Percentiles rank a stretch among this genome's conserved stretches.
Conservation (phyloP, 1,284 basidiomycete genomes). For the Pseudozyma sp. region DNA sequence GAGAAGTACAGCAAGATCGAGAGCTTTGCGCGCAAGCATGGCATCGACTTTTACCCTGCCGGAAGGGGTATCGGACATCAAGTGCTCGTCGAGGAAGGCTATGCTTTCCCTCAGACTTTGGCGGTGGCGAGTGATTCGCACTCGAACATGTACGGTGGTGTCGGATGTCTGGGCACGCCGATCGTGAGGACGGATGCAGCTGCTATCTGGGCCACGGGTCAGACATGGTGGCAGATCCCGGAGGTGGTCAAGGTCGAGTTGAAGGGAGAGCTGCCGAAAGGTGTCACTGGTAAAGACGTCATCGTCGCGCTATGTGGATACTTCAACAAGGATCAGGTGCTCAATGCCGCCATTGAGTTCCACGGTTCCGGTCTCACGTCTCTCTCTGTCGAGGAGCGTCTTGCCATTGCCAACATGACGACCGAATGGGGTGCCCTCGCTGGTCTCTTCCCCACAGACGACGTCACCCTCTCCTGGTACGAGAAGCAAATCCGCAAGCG, state of each 20-base stretch:
- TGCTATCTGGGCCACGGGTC: constrained; percentile 97
- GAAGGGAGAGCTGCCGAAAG: constrained; percentile 81
- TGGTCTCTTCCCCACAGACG: constrained; percentile 94
- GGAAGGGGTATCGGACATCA: constrained; percentile 89
- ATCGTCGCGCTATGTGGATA: constrained; percentile 96
- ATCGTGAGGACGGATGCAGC: constrained; percentile 84
- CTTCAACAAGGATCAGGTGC: constrained; percentile 96
- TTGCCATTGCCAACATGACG: constrained; percentile 91
- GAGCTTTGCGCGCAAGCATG: constrained; percentile 85
- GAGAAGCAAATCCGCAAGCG: constrained; percentile 80
- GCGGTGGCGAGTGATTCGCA: constrained; percentile 91
- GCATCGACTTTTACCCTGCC: constrained; percentile 95
- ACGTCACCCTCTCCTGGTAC: constrained; percentile 87
- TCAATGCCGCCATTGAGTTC: constrained; percentile 99
- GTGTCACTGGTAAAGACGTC: constrained; percentile 97
- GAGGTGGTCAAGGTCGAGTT: constrained; percentile 95
- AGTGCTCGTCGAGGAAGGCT: constrained; percentile 67
- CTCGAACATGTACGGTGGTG: constrained; percentile 98
- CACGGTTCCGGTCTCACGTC: constrained; percentile 87
- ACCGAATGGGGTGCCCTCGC: constrained; percentile 99
- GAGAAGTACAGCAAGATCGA: constrained; percentile 94
- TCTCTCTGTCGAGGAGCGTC: constrained; percentile 87
- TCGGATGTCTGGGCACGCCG: constrained; percentile 95
- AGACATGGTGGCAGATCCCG: constrained; percentile 99
- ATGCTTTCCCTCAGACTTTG: constrained; percentile 68